Base-by-base conservation (phyloP, 2,329 filamentous ascomycete genomes). In the Beauveria caledonica region DNA sequence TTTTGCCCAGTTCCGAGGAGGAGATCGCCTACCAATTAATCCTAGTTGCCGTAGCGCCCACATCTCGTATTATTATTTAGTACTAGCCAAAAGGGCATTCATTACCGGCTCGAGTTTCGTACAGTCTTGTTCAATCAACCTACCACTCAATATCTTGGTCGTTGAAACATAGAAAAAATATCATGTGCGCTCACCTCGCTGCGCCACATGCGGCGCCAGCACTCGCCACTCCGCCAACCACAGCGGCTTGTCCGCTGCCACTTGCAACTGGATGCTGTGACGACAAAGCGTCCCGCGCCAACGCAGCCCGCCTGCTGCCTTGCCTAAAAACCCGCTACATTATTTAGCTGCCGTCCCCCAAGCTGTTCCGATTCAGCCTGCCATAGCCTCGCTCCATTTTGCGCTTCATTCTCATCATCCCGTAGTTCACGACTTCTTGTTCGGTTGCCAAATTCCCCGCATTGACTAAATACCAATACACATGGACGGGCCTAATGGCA, bases 401-500 rank as follows among this genome's bases (percentile, higher is more conserved):
- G 5, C 48, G 23, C 19, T 13, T 25, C 9, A 11, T n/a, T 39
- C 15, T 29, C 5, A 3, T 3, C 19, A 2, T 57, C 29, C n/a
- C 19, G 8, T 19, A 51, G 23, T 29, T 15, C 17, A 45, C 39
- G n/a, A 51, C 42, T 39, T 13, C 29, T 29, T 15, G 13, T 19
- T 36, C 33, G 11, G 33, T 6, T 36, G 45, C 19, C 15, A 45
- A 3, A 10, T 39, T 40, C 44, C 55, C 45, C 45, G 45, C 45
- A 27, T 36, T 48, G 29, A 13, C 44, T 23, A 33, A 27, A 6
- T 17, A n/a, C 17, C 36, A 19, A n/a, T 13, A 36, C 39, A 10
- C 33, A 58, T 58, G 54, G 54, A 57, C n/a, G 54, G 45, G n/a
- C 48, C 54, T 25, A 66, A 58, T 13, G 44, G 45, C 49, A 92